phyloP scores from a whole-genome alignment of 306 rosid species.

The Arachis hypogaea region DNA sequence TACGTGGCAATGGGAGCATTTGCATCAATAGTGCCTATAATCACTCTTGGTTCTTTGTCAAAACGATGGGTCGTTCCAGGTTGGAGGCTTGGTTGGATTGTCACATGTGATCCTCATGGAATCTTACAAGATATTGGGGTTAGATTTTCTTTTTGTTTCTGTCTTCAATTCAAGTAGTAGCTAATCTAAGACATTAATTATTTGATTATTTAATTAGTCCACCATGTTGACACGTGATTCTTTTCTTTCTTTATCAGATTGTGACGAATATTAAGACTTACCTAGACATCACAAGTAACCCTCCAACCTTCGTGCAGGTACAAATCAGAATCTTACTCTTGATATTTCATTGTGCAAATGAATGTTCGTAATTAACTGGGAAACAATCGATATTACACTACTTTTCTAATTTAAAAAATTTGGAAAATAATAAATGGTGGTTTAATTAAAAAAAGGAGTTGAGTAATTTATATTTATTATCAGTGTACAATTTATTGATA shows the following conservation, averaged over 20 bases:
- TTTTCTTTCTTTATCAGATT: slow-evolving; percentile 38
- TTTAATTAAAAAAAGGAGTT: no score
- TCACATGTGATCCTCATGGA: slow-evolving; percentile 47
- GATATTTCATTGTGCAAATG: no score
- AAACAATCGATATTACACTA: no score
- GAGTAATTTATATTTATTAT: no score
- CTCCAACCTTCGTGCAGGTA: slow-evolving; percentile 63
- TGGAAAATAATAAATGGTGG: no score
- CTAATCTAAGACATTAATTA: no score
- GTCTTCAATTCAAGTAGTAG: neutral
- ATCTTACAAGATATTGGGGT: slow-evolving; percentile 52
- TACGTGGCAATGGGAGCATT: slow-evolving; percentile 62
- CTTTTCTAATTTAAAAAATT: no score
- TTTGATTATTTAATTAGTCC: neutral
- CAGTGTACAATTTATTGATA: no score
- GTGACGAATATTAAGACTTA: slow-evolving; percentile 42
- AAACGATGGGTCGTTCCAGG: slow-evolving; percentile 67
- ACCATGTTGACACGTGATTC: neutral
- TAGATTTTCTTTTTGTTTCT: neutral
- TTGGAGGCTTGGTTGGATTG: slow-evolving; percentile 66
- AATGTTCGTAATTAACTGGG: no score
- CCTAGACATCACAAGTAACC: slow-evolving; percentile 44
- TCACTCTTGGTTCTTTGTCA: slow-evolving; percentile 55
- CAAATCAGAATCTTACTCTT: neutral
- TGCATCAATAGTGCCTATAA: slow-evolving; percentile 51